phyloP scores from a whole-genome alignment of 805 yeast species.

The Lachancea mirantina region DNA sequence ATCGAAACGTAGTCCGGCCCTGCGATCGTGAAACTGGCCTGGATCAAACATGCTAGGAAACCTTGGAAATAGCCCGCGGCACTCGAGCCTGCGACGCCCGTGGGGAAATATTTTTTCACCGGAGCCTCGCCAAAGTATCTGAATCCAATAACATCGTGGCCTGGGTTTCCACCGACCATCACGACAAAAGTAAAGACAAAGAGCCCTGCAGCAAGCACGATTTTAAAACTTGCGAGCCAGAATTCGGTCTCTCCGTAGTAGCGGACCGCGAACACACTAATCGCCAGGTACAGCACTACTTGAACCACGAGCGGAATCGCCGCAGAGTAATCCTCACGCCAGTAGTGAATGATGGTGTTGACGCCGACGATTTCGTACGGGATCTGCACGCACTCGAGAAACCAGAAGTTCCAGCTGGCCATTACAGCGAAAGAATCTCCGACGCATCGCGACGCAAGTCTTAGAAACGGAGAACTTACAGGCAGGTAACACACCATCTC shows the following conservation, averaged over 20 bases:
- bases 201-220: slow-evolving; percentile 67
- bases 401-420: slow-evolving; percentile 77
- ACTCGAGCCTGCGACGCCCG: slow-evolving; percentile 34
- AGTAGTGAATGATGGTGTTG: slow-evolving; percentile 68
- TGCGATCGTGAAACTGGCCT: slow-evolving; percentile 72
- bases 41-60: slow-evolving; percentile 57
- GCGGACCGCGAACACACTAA: slow-evolving; percentile 66
- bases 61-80: slow-evolving; percentile 62
- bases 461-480: slow-evolving; percentile 66
- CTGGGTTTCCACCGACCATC: slow-evolving; percentile 85
- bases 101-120: slow-evolving; percentile 47
- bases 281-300: slow-evolving; percentile 50
- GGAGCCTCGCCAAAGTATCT: slow-evolving; percentile 48
- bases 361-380: slow-evolving; percentile 83
- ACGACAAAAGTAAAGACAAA: slow-evolving; percentile 68
- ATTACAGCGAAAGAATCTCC: slow-evolving; percentile 69
- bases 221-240: slow-evolving; percentile 67
- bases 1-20: slow-evolving; percentile 84
- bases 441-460: slow-evolving; percentile 66
- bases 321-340: slow-evolving; percentile 72
- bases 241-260: slow-evolving; percentile 80
- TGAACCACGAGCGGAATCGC: slow-evolving; percentile 64
- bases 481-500: slow-evolving; percentile 77
- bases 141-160: slow-evolving; percentile 54
- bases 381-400: slow-evolving; percentile 66